These are phyloP conservation scores for Magnaporthiopsis rhizophila DNA, from an alignment of 2,329 filamentous ascomycete genomes.

Conservation along the genomic window DNA sequence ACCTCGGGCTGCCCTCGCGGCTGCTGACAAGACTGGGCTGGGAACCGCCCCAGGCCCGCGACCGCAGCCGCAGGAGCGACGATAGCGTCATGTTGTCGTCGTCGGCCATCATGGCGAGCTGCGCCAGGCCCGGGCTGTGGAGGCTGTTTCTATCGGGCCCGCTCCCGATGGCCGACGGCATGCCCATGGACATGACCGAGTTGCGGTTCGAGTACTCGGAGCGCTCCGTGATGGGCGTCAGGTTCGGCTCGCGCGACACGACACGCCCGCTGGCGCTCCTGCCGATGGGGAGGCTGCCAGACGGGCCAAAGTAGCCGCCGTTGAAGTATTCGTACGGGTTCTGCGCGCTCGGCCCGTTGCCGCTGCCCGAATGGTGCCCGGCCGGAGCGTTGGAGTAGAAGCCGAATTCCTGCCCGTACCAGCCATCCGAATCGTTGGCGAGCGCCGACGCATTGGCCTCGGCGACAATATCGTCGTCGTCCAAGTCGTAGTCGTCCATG, in stretches of 20 bases:
- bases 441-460: constrained; percentile 91
- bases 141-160: constrained; percentile 34
- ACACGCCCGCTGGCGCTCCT: constrained; percentile 66
- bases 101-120: constrained; percentile 61
- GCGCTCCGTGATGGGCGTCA: constrained; percentile 92
- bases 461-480: constrained; percentile 87
- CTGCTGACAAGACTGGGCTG: constrained; percentile 62
- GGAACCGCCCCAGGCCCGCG: constrained; percentile 73
- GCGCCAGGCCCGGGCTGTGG: constrained; percentile 66
- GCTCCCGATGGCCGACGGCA: constrained; percentile 35
- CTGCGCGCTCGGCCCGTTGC: constrained; percentile 19
- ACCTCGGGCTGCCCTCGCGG: constrained; percentile 42
- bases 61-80: constrained; percentile 63
- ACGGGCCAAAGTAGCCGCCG: constrained; percentile 83
- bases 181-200: constrained; percentile 68
- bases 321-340: constrained; percentile 55
- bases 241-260: constrained; percentile 75
- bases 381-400: constrained; percentile 68
- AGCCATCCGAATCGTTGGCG: constrained; percentile 85
- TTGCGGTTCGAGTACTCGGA: constrained; percentile 96
- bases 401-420: constrained; percentile 93
- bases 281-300: constrained; percentile 45
- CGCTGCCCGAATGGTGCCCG: constrained; percentile 19
- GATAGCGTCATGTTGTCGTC: constrained; percentile 68
- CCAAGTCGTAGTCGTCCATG: constrained; percentile 57